Evolutionary conservation across 2,329 filamentous ascomycete species (phyloP).

Genomic region (Sporothrix mexicana): DNA sequence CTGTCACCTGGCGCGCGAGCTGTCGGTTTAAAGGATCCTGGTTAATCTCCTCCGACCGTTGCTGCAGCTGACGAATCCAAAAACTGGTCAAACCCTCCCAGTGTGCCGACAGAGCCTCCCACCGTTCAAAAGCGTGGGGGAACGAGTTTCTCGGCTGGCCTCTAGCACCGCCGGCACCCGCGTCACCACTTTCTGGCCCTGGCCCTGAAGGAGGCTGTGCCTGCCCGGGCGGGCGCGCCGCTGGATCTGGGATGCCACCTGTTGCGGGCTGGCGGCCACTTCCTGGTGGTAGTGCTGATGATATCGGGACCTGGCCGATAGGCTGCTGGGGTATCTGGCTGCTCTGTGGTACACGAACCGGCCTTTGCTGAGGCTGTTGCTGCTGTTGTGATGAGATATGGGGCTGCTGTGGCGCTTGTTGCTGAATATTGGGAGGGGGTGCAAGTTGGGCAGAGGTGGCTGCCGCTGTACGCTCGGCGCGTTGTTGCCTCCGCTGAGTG

Average conservation of each 20-base stretch:
- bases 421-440: slow-evolving; percentile 30
- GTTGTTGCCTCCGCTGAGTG: slow-evolving; percentile 46
- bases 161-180: slow-evolving; percentile 42
- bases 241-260: neutral
- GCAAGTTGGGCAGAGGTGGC: slow-evolving; percentile 33
- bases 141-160: slow-evolving; percentile 71
- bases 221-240: slow-evolving; percentile 13
- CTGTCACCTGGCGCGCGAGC: slow-evolving; percentile 90
- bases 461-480: slow-evolving; percentile 40
- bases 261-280: neutral
- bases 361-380: slow-evolving; percentile 27
- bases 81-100: slow-evolving; percentile 98
- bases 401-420: slow-evolving; percentile 33
- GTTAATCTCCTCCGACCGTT: slow-evolving; percentile 85
- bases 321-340: slow-evolving; percentile 16
- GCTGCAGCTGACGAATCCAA: slow-evolving; percentile 92
- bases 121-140: slow-evolving; percentile 95
- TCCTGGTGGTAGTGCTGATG: slow-evolving; percentile 10
- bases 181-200: slow-evolving; percentile 43
- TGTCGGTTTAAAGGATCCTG: slow-evolving; percentile 84
- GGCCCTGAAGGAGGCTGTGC: neutral
- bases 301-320: slow-evolving; percentile 5
- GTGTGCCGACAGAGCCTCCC: slow-evolving; percentile 95
- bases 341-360: slow-evolving; percentile 30
- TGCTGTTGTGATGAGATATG: slow-evolving; percentile 28